phyloP scores from a whole-genome alignment of 192 early-diverging fungal species.

The Rhizophagus sp. region DNA sequence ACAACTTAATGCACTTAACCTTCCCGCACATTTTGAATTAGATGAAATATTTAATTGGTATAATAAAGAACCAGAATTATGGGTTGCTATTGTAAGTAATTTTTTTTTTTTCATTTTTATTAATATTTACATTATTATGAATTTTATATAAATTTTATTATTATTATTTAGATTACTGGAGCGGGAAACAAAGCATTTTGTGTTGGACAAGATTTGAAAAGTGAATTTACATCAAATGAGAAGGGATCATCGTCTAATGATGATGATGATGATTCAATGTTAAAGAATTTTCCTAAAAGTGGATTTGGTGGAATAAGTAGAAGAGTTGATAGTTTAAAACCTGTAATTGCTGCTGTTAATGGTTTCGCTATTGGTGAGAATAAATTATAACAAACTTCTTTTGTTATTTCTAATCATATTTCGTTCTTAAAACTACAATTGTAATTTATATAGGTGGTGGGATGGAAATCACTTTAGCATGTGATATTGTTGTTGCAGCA shows the following conservation, averaged over 20 bases:
- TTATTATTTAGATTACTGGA: constrained; percentile 41
- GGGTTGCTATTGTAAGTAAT: constrained; percentile 36
- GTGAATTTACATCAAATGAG: constrained; percentile 20
- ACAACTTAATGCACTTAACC: constrained; percentile 35
- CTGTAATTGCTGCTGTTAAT: constrained; percentile 50
- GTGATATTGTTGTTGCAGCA: constrained; percentile 45
- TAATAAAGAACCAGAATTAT: constrained; percentile 33
- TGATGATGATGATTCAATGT: neutral
- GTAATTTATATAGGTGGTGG: constrained; percentile 32
- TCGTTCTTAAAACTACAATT: too few relatives aligned
- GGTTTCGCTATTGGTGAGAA: constrained; percentile 42
- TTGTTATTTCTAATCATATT: too few relatives aligned
- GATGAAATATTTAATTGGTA: constrained; percentile 37
- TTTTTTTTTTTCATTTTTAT: too few relatives aligned
- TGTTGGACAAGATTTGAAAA: constrained; percentile 40
- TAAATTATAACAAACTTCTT: neutral
- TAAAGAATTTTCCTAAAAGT: constrained; percentile 6
- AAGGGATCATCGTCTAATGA: neutral
- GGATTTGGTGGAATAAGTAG: constrained; percentile 45
- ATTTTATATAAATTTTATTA: too few relatives aligned
- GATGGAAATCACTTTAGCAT: constrained; percentile 41
- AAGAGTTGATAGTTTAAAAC: constrained; percentile 36
- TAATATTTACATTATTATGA: neutral
- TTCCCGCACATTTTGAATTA: constrained; percentile 35
- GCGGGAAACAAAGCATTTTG: constrained; percentile 40